These are phyloP conservation scores for Silene uniflora DNA, from an alignment of 148 eudicot species.

Conservation along the genomic window DNA sequence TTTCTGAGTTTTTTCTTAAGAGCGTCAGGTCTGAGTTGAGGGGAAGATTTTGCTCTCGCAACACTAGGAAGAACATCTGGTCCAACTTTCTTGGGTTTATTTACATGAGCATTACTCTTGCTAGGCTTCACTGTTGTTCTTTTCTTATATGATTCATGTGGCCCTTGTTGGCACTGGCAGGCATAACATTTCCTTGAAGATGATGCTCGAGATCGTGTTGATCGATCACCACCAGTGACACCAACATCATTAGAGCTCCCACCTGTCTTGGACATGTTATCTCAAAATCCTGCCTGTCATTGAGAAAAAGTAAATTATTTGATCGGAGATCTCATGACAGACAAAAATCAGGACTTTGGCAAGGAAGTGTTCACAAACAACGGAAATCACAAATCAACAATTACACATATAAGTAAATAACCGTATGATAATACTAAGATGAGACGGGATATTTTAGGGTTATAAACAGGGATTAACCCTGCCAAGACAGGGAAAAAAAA, in stretches of 20 bases:
- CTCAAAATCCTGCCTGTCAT: not conserved
- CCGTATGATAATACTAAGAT: no score
- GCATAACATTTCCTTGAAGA: conserved; percentile 20
- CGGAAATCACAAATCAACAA: no score
- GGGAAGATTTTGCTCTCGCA: conserved; percentile 1
- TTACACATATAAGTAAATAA: no score
- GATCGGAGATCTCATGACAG: not conserved
- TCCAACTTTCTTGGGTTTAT: not conserved
- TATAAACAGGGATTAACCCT: no score
- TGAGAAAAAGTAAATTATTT: not conserved
- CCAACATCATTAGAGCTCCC: not conserved
- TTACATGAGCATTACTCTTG: conserved; percentile 10
- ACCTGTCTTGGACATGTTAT: conserved; percentile 14
- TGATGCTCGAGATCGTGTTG: conserved; percentile 12
- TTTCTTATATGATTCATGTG: conserved; percentile 17
- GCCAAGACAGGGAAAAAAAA: no score
- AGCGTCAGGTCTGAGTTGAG: not conserved
- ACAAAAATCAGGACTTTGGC: not conserved
- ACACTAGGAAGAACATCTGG: not conserved
- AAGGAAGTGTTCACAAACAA: no score
- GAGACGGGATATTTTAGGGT: no score
- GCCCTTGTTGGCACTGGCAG: not conserved
- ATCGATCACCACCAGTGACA: not conserved
- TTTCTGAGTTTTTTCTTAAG: not conserved
- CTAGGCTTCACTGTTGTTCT: conserved; percentile 2